phyloP scores from a whole-genome alignment of 805 yeast species.

The Candida coleopterorum region DNA sequence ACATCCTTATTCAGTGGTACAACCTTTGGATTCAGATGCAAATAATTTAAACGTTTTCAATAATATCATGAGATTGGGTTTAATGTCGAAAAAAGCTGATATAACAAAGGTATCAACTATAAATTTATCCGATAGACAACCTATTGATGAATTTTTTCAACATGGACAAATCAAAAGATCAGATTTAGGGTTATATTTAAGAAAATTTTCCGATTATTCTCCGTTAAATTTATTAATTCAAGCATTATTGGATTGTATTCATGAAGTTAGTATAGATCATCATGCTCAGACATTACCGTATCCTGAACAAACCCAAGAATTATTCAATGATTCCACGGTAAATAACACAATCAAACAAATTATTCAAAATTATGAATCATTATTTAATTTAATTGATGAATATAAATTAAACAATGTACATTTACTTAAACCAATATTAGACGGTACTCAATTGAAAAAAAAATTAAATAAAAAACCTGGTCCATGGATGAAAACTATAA shows the following conservation, averaged over 20 bases:
- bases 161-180: slow-evolving; percentile 38
- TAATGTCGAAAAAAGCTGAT: slow-evolving; percentile 58
- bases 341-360: slow-evolving; percentile 5
- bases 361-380: slow-evolving; percentile 24
- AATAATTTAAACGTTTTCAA: slow-evolving; percentile 25
- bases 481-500: slow-evolving; percentile 70
- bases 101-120: slow-evolving; percentile 44
- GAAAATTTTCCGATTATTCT: slow-evolving; percentile 51
- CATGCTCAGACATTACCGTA: slow-evolving; percentile 7
- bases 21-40: slow-evolving; percentile 1
- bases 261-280: not conserved
- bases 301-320: slow-evolving; percentile 8
- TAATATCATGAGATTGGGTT: slow-evolving; percentile 57
- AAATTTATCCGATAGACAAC: slow-evolving; percentile 16
- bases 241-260: slow-evolving; percentile 28
- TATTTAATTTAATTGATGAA: slow-evolving; percentile 27
- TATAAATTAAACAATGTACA: slow-evolving; percentile 40
- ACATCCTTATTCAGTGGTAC: slow-evolving; percentile 36
- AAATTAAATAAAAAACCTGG: slow-evolving; percentile 66
- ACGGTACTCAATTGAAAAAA: slow-evolving; percentile 65
- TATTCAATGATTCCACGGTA: slow-evolving; percentile 5
- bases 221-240: slow-evolving; percentile 37
- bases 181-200: slow-evolving; percentile 55
- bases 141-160: slow-evolving; percentile 17
- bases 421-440: slow-evolving; percentile 58